Percentiles rank a stretch among this genome's conserved stretches.
Conservation (phyloP, 352 stramenopile species). For the Pythium aquatile region DNA sequence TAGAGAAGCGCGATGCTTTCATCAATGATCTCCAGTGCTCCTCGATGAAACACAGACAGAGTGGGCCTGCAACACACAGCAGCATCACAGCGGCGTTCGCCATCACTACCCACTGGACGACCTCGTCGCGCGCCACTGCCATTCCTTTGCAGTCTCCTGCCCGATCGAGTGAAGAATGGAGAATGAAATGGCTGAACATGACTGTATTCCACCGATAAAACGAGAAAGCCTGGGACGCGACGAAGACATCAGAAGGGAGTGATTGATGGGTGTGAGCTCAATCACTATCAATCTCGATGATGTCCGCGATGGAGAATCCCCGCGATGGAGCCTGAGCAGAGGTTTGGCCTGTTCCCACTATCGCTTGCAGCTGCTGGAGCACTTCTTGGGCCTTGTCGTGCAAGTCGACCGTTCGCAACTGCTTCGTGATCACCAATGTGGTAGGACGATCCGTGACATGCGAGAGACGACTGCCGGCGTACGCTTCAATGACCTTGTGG, state of each 20-base stretch:
- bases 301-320: background rate
- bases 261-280: background rate
- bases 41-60: background rate
- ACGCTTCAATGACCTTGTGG: slow-evolving; percentile 21
- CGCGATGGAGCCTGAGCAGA: background rate
- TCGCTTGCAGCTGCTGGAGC: slow-evolving; percentile 8
- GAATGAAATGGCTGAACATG: no score
- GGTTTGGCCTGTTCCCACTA: slow-evolving; percentile 3
- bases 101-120: background rate
- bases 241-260: background rate
- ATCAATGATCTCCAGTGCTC: background rate
- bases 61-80: background rate
- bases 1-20: background rate
- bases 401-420: slow-evolving; percentile 9
- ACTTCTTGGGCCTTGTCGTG: slow-evolving; percentile 12
- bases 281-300: slow-evolving; percentile 20
- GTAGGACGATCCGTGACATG: slow-evolving; percentile 16
- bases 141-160: background rate
- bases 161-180: background rate
- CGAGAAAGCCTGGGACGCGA: background rate
- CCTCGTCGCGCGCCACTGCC: background rate
- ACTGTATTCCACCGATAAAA: no score
- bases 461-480: slow-evolving; percentile 9
- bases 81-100: background rate
- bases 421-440: slow-evolving; percentile 22